Evolutionary conservation across 2,329 filamentous ascomycete genomes (phyloP).

Genomic region (Fusarium sp.): DNA sequence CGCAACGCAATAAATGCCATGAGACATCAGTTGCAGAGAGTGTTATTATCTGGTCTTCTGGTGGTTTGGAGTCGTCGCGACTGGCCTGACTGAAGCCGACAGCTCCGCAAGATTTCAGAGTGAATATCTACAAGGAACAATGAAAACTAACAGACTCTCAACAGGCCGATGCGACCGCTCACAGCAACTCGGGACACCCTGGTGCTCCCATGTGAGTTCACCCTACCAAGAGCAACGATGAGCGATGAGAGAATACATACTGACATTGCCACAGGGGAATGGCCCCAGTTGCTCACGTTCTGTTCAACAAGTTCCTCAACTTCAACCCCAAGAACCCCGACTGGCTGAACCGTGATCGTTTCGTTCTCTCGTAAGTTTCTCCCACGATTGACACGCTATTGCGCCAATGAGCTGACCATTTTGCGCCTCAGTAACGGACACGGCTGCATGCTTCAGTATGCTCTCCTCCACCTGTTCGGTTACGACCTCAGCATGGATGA

Average conservation of each 20-base stretch:
- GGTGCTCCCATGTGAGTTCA: conserved; percentile 89
- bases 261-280: conserved; percentile 71
- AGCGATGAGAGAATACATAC: conserved; percentile 37
- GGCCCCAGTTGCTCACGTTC: conserved; percentile 95
- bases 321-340: conserved; percentile 99
- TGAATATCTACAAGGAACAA: conserved; percentile 7
- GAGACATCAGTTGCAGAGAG: conserved; percentile 18
- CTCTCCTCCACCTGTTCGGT: conserved; percentile 95
- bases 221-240: conserved; percentile 8
- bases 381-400: not conserved
- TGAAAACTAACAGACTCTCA: conserved; percentile 47
- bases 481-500: conserved; percentile 90
- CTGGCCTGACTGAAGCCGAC: conserved; percentile 3
- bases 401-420: conserved; percentile 32
- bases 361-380: conserved; percentile 93
- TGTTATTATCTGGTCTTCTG: not conserved
- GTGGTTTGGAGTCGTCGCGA: not conserved
- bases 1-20: conserved; percentile 31
- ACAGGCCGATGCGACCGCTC: conserved; percentile 96
- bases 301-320: conserved; percentile 99
- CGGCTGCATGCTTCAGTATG: conserved; percentile 99
- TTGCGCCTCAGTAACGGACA: conserved; percentile 83
- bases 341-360: conserved; percentile 97
- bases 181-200: conserved; percentile 97
- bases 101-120: conserved; percentile 1